Evolutionary conservation across 352 stramenopile genomes (phyloP).

Genomic region (Globisporangium iwayamae): DNA sequence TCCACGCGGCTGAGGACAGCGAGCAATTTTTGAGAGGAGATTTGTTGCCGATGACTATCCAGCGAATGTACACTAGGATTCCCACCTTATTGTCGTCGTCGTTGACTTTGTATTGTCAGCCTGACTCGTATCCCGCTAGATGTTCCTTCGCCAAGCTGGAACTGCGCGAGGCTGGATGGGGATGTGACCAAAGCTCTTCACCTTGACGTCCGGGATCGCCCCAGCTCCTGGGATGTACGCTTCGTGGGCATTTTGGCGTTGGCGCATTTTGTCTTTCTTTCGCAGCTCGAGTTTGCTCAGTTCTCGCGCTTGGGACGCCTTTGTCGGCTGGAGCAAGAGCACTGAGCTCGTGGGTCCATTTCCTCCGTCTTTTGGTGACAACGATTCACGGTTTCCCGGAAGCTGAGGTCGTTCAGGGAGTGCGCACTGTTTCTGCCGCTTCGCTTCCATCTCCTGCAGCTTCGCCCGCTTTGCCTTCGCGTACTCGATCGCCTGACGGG

Average conservation of each 20-base stretch:
- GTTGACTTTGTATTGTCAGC: background rate
- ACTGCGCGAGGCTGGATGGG: slow-evolving; percentile 58
- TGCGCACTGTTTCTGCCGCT: slow-evolving; percentile 27
- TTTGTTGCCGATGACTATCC: background rate
- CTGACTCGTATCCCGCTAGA: slow-evolving; percentile 17
- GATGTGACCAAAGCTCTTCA: slow-evolving; percentile 69
- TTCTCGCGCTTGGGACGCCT: slow-evolving; percentile 46
- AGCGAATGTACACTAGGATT: background rate
- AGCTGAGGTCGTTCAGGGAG: slow-evolving; percentile 39
- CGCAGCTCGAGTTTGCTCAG: slow-evolving; percentile 47
- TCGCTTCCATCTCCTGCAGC: slow-evolving; percentile 39
- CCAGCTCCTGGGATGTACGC: slow-evolving; percentile 42
- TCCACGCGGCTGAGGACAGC: background rate
- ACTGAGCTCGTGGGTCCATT: slow-evolving; percentile 5
- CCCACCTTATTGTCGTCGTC: background rate
- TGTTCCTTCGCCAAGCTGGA: slow-evolving; percentile 54
- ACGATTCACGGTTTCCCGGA: background rate
- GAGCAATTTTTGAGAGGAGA: background rate
- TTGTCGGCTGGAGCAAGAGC: slow-evolving; percentile 40
- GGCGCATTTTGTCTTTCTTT: slow-evolving; percentile 27
- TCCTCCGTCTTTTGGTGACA: slow-evolving; percentile 2
- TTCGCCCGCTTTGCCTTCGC: slow-evolving; percentile 49
- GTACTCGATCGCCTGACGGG: slow-evolving; percentile 47
- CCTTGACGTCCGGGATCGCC: slow-evolving; percentile 49
- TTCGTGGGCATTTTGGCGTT: slow-evolving; percentile 51